Evolutionary conservation across 2,329 filamentous ascomycete genomes (phyloP).

Genomic region (Alternaria burnsii): DNA sequence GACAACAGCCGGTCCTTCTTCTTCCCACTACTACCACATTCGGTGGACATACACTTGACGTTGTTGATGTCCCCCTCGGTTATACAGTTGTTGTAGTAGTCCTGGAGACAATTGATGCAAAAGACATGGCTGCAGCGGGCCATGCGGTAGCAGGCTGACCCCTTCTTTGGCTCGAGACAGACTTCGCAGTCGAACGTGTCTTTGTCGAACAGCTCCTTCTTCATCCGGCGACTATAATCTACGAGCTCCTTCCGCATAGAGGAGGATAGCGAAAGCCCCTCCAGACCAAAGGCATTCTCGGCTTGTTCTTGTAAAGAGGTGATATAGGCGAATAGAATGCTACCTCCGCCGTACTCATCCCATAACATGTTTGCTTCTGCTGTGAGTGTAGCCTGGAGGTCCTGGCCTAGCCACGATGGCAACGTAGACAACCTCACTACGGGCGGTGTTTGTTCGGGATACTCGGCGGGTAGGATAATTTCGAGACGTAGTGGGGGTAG

Average conservation of each 20-base stretch:
- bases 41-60: conserved; percentile 81
- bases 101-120: conserved; percentile 83
- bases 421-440: conserved; percentile 58
- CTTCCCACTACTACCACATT: conserved; percentile 60
- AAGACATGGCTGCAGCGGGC: conserved; percentile 89
- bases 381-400: conserved; percentile 56
- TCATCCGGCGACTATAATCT: conserved; percentile 79
- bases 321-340: conserved; percentile 68
- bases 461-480: conserved; percentile 63
- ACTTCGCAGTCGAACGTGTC: conserved; percentile 89
- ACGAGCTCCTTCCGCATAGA: conserved; percentile 73
- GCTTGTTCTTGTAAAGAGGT: conserved; percentile 67
- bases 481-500: conserved; percentile 64
- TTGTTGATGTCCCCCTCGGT: conserved; percentile 80
- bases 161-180: conserved; percentile 93
- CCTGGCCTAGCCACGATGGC: conserved; percentile 62
- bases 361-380: conserved; percentile 61
- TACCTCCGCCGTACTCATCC: conserved; percentile 66
- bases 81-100: conserved; percentile 91
- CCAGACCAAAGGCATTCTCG: conserved; percentile 63
- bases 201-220: conserved; percentile 77
- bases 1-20: conserved; percentile 71
- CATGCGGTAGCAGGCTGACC: conserved; percentile 80
- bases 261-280: conserved; percentile 57
- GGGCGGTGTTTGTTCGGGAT: conserved; percentile 64